Base-by-base conservation (phyloP, 2,329 filamentous ascomycete species). In the Hypoxylon sp. region DNA sequence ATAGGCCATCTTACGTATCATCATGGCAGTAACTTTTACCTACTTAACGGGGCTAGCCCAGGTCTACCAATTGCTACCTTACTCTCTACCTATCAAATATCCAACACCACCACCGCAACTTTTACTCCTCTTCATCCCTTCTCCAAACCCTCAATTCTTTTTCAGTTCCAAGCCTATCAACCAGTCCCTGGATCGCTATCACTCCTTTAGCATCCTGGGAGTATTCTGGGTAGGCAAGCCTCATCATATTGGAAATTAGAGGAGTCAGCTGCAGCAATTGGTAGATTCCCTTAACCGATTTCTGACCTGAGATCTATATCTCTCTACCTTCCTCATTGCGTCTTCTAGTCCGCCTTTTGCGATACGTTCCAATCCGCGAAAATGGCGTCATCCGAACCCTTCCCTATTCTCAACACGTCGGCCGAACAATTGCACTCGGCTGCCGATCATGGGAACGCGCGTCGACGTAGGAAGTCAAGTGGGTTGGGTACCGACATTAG, bases 381-480 rank as follows among this genome's bases (percentile, higher is more conserved):
- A 72, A 85, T 85, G 82, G 77, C 82, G 41, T 77, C 75, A 61
- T 76, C 81, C 65, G 85, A 88, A 76, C 86, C 86, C 19, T 88
- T 88, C 66, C 86, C 86, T 59, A 78, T 83, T 39, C 81, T 88
- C 70, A 85, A 81, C 76, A 81, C 81, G 52, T 80, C 83, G 53
- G 81, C 81, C 67, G 83, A 86, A 68, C 83, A 85, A 72, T 75
- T 83, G 69, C 80, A 81, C 73, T 78, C 80, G 46, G 74, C 69
- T 47, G 73, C 78, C 63, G 72, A 75, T 50, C 76, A 79, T 63
- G 75, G 73, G 70, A 78, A 74, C 50, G 74, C 80, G 47, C 82
- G 83, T 69, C 81, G 84, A 61, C 81, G 84, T 69, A 82, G 86
- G 68, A 87, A 87, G 80, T 87, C 85, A 65, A 87, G 85, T 76